Conservation (phyloP, 225 moss, liverwort and hornwort genomes). For the Antitrichia curtipendula region DNA sequence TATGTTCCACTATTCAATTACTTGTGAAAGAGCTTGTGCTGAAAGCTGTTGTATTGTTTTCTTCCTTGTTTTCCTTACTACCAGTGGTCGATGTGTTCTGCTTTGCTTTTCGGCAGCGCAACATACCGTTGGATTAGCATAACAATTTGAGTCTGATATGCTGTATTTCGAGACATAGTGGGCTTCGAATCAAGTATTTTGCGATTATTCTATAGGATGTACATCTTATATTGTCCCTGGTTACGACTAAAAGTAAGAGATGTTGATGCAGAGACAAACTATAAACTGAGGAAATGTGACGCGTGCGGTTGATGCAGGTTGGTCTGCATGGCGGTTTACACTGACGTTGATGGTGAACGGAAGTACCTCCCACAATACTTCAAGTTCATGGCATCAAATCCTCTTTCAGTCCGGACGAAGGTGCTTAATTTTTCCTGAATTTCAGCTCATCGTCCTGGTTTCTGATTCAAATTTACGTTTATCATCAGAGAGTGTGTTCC, state of each 20-base stretch:
- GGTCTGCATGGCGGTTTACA: conserved; percentile 95
- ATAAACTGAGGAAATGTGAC: neutral
- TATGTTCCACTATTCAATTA: neutral
- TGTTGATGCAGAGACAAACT: neutral
- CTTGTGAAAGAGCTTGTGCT: neutral
- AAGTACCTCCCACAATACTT: conserved; percentile 97
- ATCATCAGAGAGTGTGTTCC: neutral
- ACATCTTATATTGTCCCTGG: neutral
- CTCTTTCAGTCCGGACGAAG: conserved; percentile 97
- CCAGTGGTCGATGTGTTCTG: neutral
- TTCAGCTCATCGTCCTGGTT: neutral
- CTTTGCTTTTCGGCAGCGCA: neutral
- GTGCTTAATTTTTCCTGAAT: conserved; percentile 6
- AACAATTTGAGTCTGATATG: neutral
- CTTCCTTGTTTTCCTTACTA: neutral
- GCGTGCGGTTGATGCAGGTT: conserved; percentile 45
- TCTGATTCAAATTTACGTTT: neutral
- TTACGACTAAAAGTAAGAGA: neutral
- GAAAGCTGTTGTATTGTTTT: neutral
- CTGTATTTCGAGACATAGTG: neutral
- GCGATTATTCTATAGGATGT: neutral
- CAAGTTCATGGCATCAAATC: conserved; percentile 98
- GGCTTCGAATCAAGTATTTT: neutral
- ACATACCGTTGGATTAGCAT: neutral
- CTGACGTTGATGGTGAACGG: conserved; percentile 90